Percentiles rank a stretch among this genome's conserved stretches.
phyloP scores from a whole-genome alignment of 176 grass and related monocot genomes.

The Bolboschoenus planiculmis region DNA sequence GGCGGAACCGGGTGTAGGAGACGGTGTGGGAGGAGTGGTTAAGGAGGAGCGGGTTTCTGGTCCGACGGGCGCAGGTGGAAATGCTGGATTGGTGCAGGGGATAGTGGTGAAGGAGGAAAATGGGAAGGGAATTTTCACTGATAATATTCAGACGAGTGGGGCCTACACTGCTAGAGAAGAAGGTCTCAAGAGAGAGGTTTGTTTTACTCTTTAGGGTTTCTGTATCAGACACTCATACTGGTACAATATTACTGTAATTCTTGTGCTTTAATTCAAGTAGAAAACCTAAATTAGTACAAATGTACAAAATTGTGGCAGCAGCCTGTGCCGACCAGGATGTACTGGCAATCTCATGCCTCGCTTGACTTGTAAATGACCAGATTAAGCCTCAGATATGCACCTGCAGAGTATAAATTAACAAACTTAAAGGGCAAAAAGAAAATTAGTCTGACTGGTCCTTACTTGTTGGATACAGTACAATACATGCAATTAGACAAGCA shows the following conservation, averaged over 20 bases:
- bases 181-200: conserved; percentile 86
- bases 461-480: not conserved
- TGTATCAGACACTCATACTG: not conserved
- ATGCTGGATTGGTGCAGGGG: conserved; percentile 14
- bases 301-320: not conserved
- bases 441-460: not conserved
- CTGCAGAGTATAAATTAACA: not conserved
- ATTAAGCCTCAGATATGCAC: not conserved
- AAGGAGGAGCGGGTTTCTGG: conserved; percentile 33
- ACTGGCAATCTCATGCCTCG: not conserved
- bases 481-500: not conserved
- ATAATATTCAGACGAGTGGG: conserved; percentile 92
- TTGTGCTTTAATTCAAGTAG: not conserved
- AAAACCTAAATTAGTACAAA: not conserved
- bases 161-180: conserved; percentile 92
- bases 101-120: conserved; percentile 44
- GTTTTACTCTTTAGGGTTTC: not conserved
- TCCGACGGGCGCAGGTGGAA: conserved; percentile 9
- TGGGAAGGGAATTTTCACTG: conserved; percentile 75
- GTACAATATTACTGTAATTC: not conserved
- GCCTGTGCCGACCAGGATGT: not conserved
- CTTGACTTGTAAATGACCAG: not conserved
- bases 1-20: conserved; percentile 11
- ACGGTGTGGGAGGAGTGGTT: not conserved
- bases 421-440: not conserved